Percentiles rank a stretch among this genome's conserved stretches.
phyloP scores from a whole-genome alignment of 345 rosid genomes.

The Salix caprea region DNA sequence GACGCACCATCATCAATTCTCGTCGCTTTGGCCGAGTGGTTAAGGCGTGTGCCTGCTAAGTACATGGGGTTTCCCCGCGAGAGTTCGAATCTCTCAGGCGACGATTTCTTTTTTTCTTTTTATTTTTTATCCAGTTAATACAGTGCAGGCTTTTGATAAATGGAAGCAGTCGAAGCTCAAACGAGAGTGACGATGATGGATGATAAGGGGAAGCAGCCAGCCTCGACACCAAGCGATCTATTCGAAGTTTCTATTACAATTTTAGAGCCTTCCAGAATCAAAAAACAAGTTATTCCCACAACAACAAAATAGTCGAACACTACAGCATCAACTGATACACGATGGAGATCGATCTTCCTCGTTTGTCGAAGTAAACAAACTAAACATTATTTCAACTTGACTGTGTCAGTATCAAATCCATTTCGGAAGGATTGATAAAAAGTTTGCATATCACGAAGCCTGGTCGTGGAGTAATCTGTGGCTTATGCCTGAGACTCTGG shows the following conservation, averaged over 20 bases:
- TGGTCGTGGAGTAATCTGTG: background rate
- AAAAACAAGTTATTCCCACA: background rate
- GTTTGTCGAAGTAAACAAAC: background rate
- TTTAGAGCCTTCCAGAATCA: background rate
- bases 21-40: slow-evolving; percentile 88
- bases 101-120: background rate
- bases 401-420: background rate
- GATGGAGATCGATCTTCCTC: background rate
- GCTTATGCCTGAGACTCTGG: slow-evolving; percentile 9
- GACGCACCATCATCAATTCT: no score
- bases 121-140: no score
- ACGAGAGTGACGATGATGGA: no score
- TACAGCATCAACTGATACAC: background rate
- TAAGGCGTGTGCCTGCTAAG: slow-evolving; percentile 88
- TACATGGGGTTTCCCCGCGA: slow-evolving; percentile 83
- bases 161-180: no score
- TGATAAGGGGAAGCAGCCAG: no score
- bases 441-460: background rate
- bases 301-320: background rate
- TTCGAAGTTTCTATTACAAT: background rate
- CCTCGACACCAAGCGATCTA: background rate
- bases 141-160: background rate
- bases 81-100: slow-evolving; percentile 80
- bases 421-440: background rate
- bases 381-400: background rate